These are phyloP conservation scores for Crithidia thermophila DNA, from an alignment of 208 protist species.

Conservation along the genomic window DNA sequence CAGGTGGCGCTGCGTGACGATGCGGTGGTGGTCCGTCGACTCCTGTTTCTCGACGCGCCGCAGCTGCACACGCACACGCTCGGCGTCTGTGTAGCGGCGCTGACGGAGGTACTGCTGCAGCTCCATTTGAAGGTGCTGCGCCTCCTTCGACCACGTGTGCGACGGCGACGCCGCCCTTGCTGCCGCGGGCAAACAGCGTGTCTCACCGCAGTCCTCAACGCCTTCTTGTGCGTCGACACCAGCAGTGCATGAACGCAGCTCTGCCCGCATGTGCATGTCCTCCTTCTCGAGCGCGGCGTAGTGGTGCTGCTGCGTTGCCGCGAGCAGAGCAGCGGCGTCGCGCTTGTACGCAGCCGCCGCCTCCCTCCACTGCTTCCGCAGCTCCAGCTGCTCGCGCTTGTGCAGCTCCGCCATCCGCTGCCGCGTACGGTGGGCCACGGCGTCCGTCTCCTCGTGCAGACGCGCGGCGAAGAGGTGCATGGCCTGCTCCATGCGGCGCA, in stretches of 20 bases:
- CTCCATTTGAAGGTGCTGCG: constrained; percentile 28
- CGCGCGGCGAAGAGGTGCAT: constrained; percentile 48
- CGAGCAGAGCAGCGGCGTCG: constrained; percentile 32
- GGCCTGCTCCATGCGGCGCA: constrained; percentile 51
- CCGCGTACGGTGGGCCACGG: constrained; percentile 29
- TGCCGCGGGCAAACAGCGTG: neutral
- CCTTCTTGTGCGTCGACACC: neutral
- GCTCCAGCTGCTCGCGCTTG: constrained; percentile 38
- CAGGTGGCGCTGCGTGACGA: constrained; percentile 22
- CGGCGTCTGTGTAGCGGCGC: constrained; percentile 48
- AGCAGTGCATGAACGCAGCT: neutral
- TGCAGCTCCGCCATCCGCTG: constrained; percentile 35
- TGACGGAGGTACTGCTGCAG: constrained; percentile 39
- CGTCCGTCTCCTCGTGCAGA: constrained; percentile 32
- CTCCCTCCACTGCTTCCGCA: constrained; percentile 41
- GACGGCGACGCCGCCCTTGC: neutral
- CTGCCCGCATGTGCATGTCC: constrained; percentile 14
- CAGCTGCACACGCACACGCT: constrained; percentile 35
- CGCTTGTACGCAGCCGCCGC: constrained; percentile 41
- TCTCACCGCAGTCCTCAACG: neutral
- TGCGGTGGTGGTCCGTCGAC: constrained; percentile 21
- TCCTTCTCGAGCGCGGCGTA: constrained; percentile 32
- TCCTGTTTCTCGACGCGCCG: constrained; percentile 33
- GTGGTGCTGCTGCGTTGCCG: constrained; percentile 36
- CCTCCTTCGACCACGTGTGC: constrained; percentile 11